A percentile compares a stretch with the other conserved stretches of the same genome.
phyloP scores from a whole-genome alignment of 805 yeast species.

The Wickerhamiella lipophila region DNA sequence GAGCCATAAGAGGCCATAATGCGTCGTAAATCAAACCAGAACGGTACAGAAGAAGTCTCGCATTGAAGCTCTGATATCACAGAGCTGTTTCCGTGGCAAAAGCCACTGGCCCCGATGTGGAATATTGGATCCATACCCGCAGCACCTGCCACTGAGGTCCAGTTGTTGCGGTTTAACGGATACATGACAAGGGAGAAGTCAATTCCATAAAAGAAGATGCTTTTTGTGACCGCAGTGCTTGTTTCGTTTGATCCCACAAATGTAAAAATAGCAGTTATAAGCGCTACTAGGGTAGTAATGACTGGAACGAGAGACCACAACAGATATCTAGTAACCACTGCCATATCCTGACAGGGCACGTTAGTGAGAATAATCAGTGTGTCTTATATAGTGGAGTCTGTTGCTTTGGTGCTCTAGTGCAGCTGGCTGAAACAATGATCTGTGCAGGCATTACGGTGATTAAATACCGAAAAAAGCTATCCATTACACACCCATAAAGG shows the following conservation, averaged over 20 bases:
- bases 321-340: neutral
- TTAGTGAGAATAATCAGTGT: neutral
- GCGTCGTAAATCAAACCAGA: neutral
- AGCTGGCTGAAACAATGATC: slow-evolving; percentile 1
- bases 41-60: neutral
- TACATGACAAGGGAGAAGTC: neutral
- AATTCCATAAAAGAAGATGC: neutral
- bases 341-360: slow-evolving; percentile 1
- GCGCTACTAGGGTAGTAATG: neutral
- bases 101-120: neutral
- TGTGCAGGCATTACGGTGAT: neutral
- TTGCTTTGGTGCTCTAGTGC: neutral
- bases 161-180: neutral
- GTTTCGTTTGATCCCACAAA: neutral
- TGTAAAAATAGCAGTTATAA: neutral
- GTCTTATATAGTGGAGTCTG: neutral
- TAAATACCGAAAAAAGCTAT: neutral
- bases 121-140: neutral
- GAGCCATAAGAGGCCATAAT: neutral
- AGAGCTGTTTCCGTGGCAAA: neutral
- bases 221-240: neutral
- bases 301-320: slow-evolving; percentile 2
- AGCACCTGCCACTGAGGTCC: neutral
- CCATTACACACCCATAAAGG: neutral
- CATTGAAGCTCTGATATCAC: neutral